phyloP scores from a whole-genome alignment of 2,329 filamentous ascomycete genomes.

The Pestalotiopsis sp. region DNA sequence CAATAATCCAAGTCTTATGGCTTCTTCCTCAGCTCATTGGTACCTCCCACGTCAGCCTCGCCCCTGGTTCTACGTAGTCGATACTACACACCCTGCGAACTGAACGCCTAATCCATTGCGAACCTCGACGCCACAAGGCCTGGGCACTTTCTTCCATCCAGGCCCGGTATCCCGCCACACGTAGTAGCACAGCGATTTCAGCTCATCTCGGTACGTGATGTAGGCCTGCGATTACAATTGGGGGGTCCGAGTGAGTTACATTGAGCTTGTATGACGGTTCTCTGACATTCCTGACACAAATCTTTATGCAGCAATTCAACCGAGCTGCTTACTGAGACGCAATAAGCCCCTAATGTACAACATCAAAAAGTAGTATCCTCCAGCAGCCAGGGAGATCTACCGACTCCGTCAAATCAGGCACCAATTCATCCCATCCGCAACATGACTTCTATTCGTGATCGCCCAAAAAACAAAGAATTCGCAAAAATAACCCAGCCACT shows the following conservation, averaged over 20 bases:
- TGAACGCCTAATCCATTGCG: background rate
- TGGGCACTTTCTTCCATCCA: background rate
- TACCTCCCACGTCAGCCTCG: too few relatives aligned
- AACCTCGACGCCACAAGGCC: background rate
- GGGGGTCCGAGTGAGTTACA: background rate
- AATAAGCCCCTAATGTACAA: background rate
- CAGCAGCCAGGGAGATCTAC: background rate
- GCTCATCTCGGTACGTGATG: background rate
- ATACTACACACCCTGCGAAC: conserved; percentile 8
- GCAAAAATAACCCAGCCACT: background rate
- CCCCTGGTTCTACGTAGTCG: background rate
- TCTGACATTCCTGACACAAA: background rate
- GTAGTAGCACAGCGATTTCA: conserved; percentile 1
- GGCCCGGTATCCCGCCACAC: background rate
- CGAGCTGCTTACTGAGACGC: background rate
- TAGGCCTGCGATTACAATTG: background rate
- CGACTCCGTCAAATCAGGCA: background rate
- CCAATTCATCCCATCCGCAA: background rate
- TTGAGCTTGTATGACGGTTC: background rate
- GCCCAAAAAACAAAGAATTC: background rate
- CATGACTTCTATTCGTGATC: background rate
- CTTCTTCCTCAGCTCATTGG: background rate
- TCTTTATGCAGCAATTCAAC: background rate
- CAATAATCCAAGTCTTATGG: background rate
- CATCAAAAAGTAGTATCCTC: background rate